Base-by-base conservation (phyloP, 352 stramenopile species). In the Globisporangium nagaii region DNA sequence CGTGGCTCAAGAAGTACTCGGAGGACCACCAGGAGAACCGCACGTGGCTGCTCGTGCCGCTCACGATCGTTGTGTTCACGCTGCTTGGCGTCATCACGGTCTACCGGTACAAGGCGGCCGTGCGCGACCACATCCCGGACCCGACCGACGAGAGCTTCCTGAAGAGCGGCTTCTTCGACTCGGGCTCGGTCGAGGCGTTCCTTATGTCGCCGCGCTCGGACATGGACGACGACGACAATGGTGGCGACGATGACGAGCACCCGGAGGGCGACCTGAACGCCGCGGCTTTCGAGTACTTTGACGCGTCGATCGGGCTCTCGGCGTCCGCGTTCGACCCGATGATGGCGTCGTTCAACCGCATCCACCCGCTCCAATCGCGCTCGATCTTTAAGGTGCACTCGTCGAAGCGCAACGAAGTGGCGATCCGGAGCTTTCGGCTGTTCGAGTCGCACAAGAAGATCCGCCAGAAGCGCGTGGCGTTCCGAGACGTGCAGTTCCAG, bases 401-500 rank as follows among this genome's bases (percentile, higher is more conserved):
- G 24, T 66, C 56, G 9, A 68, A 64, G 25, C 55, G 70, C 31
- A 84, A 83, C 37, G 70, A 81, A 42, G 70, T 86, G 9, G 70
- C 71, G 42, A 79, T 86, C 36, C 71, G 63, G 20, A 84, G 68
- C 40, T 86, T 88, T 44, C 74, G 73, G 32, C 32, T 86, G 34
- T 88, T 88, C 44, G 75, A 88, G 53, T 81, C 71, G 31, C 72
- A 88, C 41, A 66, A 63, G 34, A 71, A 75, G 50, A 88, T 88
- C 41, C 71, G 71, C 2, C 63, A 71, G 7, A 60, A 77, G 27
- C 79, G 77, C 13, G 45, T 90, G 9, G 64, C 67, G 7, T 57
- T 86, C 3, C 51, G 68, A 3, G 71, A 93, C 2, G 65, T 93
- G 12, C 70, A 88, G 47, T 66, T 87, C 1, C 50, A 79, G 32